These are phyloP conservation scores for Linum tenue DNA, from an alignment of 345 rosid genomes.

Conservation along the genomic window DNA sequence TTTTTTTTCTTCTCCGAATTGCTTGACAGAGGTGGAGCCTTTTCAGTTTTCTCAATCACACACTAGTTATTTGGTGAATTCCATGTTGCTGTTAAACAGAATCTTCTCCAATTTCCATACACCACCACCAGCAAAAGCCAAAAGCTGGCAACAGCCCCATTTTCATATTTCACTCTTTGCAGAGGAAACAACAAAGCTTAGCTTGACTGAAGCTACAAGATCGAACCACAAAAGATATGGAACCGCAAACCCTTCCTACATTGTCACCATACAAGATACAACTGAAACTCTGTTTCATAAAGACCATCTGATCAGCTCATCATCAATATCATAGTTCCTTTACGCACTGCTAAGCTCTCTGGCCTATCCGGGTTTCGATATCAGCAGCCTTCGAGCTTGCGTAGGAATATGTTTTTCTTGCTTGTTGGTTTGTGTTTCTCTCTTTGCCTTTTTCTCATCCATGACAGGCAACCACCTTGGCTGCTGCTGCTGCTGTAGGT, in stretches of 20 bases:
- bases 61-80: too few relatives aligned
- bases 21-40: too few relatives aligned
- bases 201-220: not conserved
- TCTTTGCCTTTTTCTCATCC: slow-evolving; percentile 52
- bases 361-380: not conserved
- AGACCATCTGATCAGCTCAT: not conserved
- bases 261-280: too few relatives aligned
- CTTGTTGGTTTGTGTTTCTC: slow-evolving; percentile 31
- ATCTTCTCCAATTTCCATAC: too few relatives aligned
- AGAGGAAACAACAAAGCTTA: not conserved
- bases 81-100: too few relatives aligned
- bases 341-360: not conserved
- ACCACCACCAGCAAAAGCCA: not conserved
- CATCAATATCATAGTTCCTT: not conserved
- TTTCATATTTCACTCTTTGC: not conserved
- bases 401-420: slow-evolving; percentile 34
- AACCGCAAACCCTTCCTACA: too few relatives aligned
- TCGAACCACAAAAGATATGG: not conserved
- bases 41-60: too few relatives aligned
- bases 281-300: too few relatives aligned
- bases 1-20: too few relatives aligned
- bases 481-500: slow-evolving; percentile 10
- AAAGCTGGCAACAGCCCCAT: not conserved
- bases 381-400: slow-evolving; percentile 26
- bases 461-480: slow-evolving; percentile 58